phyloP scores from a whole-genome alignment of 176 grass and related monocot species.

The Secale cereale region DNA sequence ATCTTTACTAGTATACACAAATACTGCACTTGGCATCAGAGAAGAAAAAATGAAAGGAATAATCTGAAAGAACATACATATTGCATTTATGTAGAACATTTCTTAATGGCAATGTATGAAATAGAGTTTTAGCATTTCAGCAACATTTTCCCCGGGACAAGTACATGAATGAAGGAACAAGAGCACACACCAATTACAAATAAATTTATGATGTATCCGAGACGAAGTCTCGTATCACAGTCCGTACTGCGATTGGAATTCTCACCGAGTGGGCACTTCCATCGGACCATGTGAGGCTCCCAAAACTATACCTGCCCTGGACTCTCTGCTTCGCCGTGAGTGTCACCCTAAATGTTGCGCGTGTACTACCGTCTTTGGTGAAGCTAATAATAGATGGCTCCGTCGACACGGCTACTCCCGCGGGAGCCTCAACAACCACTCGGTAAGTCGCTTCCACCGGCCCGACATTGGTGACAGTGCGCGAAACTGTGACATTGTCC shows the following conservation, averaged over 20 bases:
- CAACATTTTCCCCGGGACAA: background rate
- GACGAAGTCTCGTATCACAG: slow-evolving; percentile 30
- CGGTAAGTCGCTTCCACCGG: background rate
- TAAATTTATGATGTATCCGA: background rate
- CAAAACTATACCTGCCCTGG: slow-evolving; percentile 4
- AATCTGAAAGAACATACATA: background rate
- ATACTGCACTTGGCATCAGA: no score
- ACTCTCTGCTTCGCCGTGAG: background rate
- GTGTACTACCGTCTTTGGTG: background rate
- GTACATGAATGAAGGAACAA: background rate
- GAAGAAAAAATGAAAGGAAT: background rate
- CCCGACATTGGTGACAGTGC: slow-evolving; percentile 25
- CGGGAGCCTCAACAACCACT: background rate
- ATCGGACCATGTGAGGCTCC: slow-evolving; percentile 37
- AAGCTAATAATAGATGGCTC: background rate
- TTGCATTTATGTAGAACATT: background rate
- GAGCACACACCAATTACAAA: background rate
- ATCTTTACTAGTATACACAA: no score
- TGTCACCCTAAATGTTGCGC: background rate
- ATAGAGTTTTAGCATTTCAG: background rate
- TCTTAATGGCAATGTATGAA: background rate
- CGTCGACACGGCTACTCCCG: background rate
- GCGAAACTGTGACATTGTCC: background rate
- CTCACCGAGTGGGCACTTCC: background rate
- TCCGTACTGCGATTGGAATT: slow-evolving; percentile 11